Base-by-base conservation (phyloP, 2,329 filamentous ascomycete genomes). In the Rhinocladiella mackenziei region DNA sequence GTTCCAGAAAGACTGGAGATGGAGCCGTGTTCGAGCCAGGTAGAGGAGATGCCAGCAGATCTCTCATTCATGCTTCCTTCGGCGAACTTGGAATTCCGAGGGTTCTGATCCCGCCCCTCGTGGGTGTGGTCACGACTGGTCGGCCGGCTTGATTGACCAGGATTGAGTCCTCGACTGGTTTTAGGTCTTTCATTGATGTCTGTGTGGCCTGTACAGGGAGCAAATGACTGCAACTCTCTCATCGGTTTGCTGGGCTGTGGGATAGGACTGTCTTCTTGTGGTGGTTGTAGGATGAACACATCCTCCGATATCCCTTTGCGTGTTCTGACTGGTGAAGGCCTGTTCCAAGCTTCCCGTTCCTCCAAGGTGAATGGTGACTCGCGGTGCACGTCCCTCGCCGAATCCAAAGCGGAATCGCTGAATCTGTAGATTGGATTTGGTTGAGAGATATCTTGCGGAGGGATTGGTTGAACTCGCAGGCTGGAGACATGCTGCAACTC, bases 11-110 rank as follows among this genome's bases (percentile, higher is more conserved):
- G 14, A 25, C 43, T 48, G 22, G 32, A 28, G 18, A 46, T 20
- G 20, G 48, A 47, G 28, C 35, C 31, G 32, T 48, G 32, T 29
- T 55, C 29, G 14, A 37, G 34, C 56, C 56, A 58, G 8, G 53
- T 49, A 8, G 56, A 58, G 4, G 56, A 50, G 10, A 53, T 29
- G 4, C 51, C 56, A 33, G 39, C 38, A 22, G 55, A 57, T 31
- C 85, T 81, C 64, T 94, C 86, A 59, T 83, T 87, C 86, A 95
- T 91, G 58, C 84, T 91, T 29, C 84, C 89, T 66, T 95, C 89
- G 26, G 77, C 65, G 54, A 84, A 84, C 42, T 68, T 83, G 58
- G 76, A 94, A 31, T 50, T 48, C 14, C 55, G 56, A 22, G 17
- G 14, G 4, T 18, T 28, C 5, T 20, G 23, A 20, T 38, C 31